Evolutionary conservation across 2,329 filamentous ascomycete species (phyloP), one percentile per base, ranked within the genome.

Genomic region (Chaetomiaceae sp.): DNA sequence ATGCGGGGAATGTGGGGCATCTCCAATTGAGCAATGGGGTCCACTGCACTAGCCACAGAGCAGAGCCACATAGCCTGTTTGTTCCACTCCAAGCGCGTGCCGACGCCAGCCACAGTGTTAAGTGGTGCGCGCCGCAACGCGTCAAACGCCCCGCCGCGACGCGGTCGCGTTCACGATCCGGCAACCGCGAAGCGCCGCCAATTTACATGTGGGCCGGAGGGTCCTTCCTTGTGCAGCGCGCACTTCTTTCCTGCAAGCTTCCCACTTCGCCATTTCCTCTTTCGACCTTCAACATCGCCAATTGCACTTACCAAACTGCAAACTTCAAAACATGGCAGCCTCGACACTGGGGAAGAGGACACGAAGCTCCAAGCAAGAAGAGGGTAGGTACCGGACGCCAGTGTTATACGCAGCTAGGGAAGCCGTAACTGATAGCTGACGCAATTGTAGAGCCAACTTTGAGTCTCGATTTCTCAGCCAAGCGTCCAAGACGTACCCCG

Each of bases 401-500:
- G 4, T 16, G 14, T 36, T 34, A 20, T 14, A 30, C 37, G 2
- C 30, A 43, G 25, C 11, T n/a, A 33, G 21, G 18, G 53, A 49
- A 55, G 33, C 54, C 14, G 11, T 38, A 6, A 50, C 51, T 62
- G 42, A 59, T 54, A 34, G 13, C n/a, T 13, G 13, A 27, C 25
- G 5, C 25, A 43, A 11, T 25, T 29, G 16, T 53, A 63, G 64
- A 62, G 33, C 42, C 54, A 16, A 59, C 55, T 14, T 21, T 45
- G n/a, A 40, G 30, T 29, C 56, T 54, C 48, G 61, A 57, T 30
- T 62, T 67, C 30, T 73, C 76, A 37, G 61, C 68, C 36, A 82
- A 81, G 60, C 71, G 75, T 58, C 68, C 72, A 46, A 73, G 77
- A 57, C 72, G 74, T 23, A 66, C 70, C 37, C 73, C 69, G 53